phyloP scores from a whole-genome alignment of 23 red algal genomes.

The Gracilaria vermiculophylla region DNA sequence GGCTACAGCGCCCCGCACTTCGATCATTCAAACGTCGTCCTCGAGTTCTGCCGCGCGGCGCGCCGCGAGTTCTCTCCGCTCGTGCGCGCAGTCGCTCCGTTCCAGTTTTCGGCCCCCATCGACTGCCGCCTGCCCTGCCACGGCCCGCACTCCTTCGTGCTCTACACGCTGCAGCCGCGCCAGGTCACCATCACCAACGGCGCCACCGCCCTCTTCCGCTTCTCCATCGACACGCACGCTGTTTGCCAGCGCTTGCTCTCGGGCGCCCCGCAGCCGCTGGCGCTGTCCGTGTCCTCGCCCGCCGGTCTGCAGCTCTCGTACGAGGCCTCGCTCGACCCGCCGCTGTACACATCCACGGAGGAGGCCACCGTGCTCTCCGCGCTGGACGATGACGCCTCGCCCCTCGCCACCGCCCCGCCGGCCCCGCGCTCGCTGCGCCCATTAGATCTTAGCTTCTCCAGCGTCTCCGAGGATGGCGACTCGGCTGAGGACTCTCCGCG shows the following conservation, averaged over 20 bases:
- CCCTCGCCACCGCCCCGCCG: neutral
- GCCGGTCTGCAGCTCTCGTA: neutral
- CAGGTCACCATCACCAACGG: neutral
- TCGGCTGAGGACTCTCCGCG: neutral
- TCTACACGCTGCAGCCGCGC: neutral
- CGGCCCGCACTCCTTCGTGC: neutral
- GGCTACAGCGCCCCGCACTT: constrained; percentile 1
- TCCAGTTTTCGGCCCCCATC: neutral
- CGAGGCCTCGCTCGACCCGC: neutral
- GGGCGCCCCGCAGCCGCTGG: neutral
- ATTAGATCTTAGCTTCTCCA: neutral
- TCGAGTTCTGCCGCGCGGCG: neutral
- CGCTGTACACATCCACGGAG: neutral
- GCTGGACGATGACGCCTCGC: neutral
- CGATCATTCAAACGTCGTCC: neutral
- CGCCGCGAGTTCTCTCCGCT: constrained; percentile 22
- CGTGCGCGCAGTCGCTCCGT: neutral
- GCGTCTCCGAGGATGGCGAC: constrained; percentile 1
- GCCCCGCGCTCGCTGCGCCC: neutral
- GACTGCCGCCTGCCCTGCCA: neutral
- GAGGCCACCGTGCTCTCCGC: neutral
- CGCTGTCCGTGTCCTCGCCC: neutral
- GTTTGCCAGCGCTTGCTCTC: neutral
- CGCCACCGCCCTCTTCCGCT: neutral
- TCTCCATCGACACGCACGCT: neutral